phyloP scores from a whole-genome alignment of 164 flowering plant genomes.

The Warburgia ugandensis region DNA sequence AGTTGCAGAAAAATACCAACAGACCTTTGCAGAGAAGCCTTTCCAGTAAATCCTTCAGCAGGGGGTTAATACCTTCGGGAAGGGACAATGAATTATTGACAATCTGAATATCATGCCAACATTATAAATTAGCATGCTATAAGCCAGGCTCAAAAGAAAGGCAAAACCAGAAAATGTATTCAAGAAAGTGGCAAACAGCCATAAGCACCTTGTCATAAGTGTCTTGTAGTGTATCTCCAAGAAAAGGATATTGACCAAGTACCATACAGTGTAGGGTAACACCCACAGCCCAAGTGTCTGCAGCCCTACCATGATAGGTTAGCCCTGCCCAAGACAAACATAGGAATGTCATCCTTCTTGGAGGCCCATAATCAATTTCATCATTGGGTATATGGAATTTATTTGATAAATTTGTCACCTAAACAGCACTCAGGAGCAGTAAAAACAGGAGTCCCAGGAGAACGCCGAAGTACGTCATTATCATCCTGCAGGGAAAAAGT shows the following conservation, averaged over 20 bases:
- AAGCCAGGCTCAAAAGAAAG: background rate
- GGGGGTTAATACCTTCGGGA: slow-evolving; percentile 49
- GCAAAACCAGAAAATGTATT: background rate
- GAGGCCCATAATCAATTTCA: background rate
- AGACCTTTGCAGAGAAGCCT: slow-evolving; percentile 89
- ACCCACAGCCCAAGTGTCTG: slow-evolving; percentile 97
- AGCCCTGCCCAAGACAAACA: slow-evolving; percentile 41
- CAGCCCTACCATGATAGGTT: slow-evolving; percentile 82
- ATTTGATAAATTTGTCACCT: slow-evolving; percentile 13
- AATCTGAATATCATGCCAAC: slow-evolving; percentile 40
- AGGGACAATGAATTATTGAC: slow-evolving; percentile 53
- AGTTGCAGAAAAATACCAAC: slow-evolving; percentile 5
- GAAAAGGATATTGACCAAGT: slow-evolving; percentile 76
- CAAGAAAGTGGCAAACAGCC: background rate
- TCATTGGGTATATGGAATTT: background rate
- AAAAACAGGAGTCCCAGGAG: slow-evolving; percentile 38
- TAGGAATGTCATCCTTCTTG: background rate
- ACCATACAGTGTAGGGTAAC: slow-evolving; percentile 80
- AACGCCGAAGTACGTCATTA: slow-evolving; percentile 86
- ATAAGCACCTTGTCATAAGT: slow-evolving; percentile 76
- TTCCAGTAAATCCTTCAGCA: slow-evolving; percentile 51
- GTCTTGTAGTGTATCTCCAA: slow-evolving; percentile 87
- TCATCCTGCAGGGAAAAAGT: no score
- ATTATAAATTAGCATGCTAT: background rate
- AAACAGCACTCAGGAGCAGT: slow-evolving; percentile 93